Base-by-base conservation (phyloP, 2,329 filamentous ascomycete genomes). In the Aspergillus pseudoviridinutans region DNA sequence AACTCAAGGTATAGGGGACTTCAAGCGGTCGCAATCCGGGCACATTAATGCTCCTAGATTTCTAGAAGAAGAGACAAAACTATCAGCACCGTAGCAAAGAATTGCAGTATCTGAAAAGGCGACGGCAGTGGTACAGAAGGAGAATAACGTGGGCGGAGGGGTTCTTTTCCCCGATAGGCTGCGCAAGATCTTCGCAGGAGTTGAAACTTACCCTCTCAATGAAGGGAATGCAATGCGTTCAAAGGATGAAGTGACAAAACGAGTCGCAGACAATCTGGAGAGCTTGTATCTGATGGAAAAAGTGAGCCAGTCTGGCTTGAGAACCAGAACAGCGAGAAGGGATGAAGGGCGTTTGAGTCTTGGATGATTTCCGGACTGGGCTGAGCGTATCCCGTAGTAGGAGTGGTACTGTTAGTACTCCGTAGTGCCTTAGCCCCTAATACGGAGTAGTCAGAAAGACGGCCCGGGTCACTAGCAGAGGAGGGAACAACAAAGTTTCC, bases 141-240 rank as follows among this genome's bases (percentile, higher is more conserved):
- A 38, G 50, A 51, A 24, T 53, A 59, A 60, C 60, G 61, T 60
- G 61, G 61, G 61, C 56, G 61, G 61, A 63, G 61, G 59, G 61
- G 61, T 55, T 56, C 56, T 57, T 54, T 57, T 58, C 55, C 56
- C 61, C 54, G 54, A 62, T 56, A 58, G 50, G 58, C 57, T 50
- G 49, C 44, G 52, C n/a, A 46, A 60, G 49, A 53, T 47, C 20
- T 41, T 51, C 51, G 51, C 46, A 28, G 38, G 51, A 52, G 47
- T 58, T 58, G 53, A 57, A 59, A 64, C 63, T 27, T 64, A 63
- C 63, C 55, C 51, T 49, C 14, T 14, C 44, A 25, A 24, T 20
- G 14, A 56, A 58, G 50, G 47, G 54, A 58, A 55, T 54, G 57
- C 46, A 53, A 58, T 55, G 51, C 47, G 53, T 29, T 50, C 27